Evolutionary conservation across 106 monocot species (phyloP), one percentile per base, ranked within the genome.

Genomic region (Apostasia ramifera): DNA sequence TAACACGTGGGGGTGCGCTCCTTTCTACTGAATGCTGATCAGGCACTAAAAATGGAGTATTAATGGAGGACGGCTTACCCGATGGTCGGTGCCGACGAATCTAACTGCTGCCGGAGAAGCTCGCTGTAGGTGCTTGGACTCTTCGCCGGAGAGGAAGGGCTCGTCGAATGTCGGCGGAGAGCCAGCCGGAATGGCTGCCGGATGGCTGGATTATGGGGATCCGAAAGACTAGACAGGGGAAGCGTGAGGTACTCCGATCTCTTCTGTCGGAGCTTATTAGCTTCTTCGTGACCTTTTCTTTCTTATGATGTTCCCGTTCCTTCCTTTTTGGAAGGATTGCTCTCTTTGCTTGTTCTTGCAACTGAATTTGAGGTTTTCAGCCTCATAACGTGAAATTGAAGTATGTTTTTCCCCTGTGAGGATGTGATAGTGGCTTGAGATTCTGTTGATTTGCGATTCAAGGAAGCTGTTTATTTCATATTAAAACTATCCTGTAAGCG

Each of bases 171-270:
- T 11, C 43, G 70, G 67, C 40, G 57, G 47, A 63, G 51, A 40
- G 61, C 42, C 75, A n/a, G 45, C 81, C 81, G 54, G 71, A 76
- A 1, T 81, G 81, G 81, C 66, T 81, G n/a, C 81, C 81, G 66
- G 76, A 81, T 39, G 81, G 76, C 5, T 81, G 81, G 81, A 81
- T 44, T 40, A 53, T 81, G 71, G 75, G 61, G 66, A 67, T 71
- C 54, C n/a, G 81, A 45, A 53, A 7, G 10, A 67, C 57, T 51
- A 59, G 52, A 26, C 61, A 40, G 12, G 76, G 71, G 53, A 70
- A 43, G 15, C 49, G 65, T 26, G 47, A 56, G 56, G 79, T 80
- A 70, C 62, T 39, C 53, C 3, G 1, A 13, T 44, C 40, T 12
- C 47, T n/a, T 5, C 12, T 56, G 15, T 13, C 45, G 44, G 46